Base-by-base conservation (phyloP, 257 asterid species). In the Nyctanthes arbortristis region DNA sequence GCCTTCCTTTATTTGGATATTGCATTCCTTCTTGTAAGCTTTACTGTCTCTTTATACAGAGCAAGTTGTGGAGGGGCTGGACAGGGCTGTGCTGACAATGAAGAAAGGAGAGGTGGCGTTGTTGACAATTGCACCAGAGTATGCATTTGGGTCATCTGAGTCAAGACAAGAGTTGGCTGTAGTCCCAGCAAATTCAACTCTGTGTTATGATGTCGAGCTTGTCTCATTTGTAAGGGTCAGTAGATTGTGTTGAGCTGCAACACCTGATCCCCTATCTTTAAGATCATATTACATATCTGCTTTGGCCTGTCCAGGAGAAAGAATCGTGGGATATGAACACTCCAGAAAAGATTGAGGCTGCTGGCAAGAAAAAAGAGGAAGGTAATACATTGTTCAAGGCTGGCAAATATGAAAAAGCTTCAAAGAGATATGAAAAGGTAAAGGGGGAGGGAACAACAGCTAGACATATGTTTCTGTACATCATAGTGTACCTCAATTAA, bases 241-340 rank as follows among this genome's bases (percentile, higher is more conserved):
- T 71, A 24, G 30, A 72, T 20, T 14, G 56, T 43, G 27, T 33
- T 69, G 3, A 16, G n/a, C 24, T 16, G n/a, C n/a, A 40, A 40
- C n/a, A 24, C 16, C 54, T 9, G n/a, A n/a, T 14, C 6, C 2
- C n/a, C 24, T 5, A 4, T 43, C 22, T 16, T 16, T 5, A 43
- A 4, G 54, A 5, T 43, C 24, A 16, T 8, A 43, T 20, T 32
- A 18, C 2, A 25, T 54, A 20, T 45, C 22, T 43, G n/a, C 24
- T 16, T 43, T 5, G 54, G 54, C 54, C 14, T 43, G n/a, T 70
- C 20, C 70, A 84, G 94, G 94, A 88, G 20, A 88, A 82, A 73
- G 93, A 88, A 71, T 88, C 93, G 3, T 86, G 90, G 96, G 93
- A 88, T 40, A 82, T 88, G 96, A 82, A 73, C 63, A 82, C 87